These are phyloP conservation scores for Hordeum marinum DNA, from an alignment of 176 grass and related monocot species.

Conservation along the genomic window DNA sequence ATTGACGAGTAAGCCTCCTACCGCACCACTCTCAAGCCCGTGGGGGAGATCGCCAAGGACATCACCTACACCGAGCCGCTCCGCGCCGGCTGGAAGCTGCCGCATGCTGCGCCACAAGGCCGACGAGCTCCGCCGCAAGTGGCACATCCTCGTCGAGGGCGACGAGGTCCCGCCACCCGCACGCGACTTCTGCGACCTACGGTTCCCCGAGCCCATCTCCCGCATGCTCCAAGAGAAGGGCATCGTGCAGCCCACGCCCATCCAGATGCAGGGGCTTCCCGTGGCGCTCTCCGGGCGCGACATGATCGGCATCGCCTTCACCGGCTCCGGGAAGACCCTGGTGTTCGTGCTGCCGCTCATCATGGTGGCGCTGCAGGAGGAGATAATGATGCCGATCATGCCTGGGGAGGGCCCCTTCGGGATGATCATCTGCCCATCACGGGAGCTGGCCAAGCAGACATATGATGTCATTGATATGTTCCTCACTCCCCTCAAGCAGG, in stretches of 20 bases:
- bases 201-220: slow-evolving; percentile 68
- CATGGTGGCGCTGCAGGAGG: slow-evolving; percentile 85
- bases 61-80: slow-evolving; percentile 62
- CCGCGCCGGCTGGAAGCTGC: slow-evolving; percentile 57
- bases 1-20: slow-evolving; percentile 52
- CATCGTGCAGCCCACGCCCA: slow-evolving; percentile 83
- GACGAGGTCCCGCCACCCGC: slow-evolving; percentile 70
- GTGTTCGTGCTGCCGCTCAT: slow-evolving; percentile 84
- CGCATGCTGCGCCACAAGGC: slow-evolving; percentile 40
- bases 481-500: slow-evolving; percentile 35
- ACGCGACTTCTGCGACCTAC: slow-evolving; percentile 67
- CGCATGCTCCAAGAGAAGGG: slow-evolving; percentile 65
- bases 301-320: slow-evolving; percentile 95
- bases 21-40: slow-evolving; percentile 65
- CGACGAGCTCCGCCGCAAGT: slow-evolving; percentile 55
- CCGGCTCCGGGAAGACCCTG: slow-evolving; percentile 79
- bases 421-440: slow-evolving; percentile 73
- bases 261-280: slow-evolving; percentile 85
- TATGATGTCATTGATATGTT: slow-evolving; percentile 82
- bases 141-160: slow-evolving; percentile 88
- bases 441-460: slow-evolving; percentile 90
- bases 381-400: slow-evolving; percentile 73
- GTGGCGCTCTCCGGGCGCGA: slow-evolving; percentile 78
- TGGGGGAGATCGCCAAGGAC: slow-evolving; percentile 72
- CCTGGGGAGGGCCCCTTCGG: slow-evolving; percentile 86